Evolutionary conservation across 768 basidiomycete species (phyloP), one percentile per base, ranked within the genome.

Genomic region (Clavulina sp.): DNA sequence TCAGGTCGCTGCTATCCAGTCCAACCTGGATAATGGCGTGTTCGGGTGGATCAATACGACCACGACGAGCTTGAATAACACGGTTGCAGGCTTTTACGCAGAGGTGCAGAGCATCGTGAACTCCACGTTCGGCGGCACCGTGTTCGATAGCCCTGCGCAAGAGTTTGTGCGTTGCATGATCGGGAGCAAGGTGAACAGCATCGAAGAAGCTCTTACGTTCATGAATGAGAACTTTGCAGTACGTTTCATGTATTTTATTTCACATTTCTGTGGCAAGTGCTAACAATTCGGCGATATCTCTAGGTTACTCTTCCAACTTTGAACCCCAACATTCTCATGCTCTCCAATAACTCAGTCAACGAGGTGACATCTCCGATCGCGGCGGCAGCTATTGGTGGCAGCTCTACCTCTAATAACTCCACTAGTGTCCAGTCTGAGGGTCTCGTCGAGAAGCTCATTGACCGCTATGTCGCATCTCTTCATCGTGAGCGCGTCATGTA

Each of bases 31-130:
- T 62, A 68, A 86, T 36, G 84, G 83, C 24, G 66, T 97, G 43
- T 93, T 97, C 56, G 89, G 91, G 6, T 97, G 92, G 92, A 81
- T 97, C 47, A 89, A 96, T 59, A 74, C 70, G 18, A 93, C 93
- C 5, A 93, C 89, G 1, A 78, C 77, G 3, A 78, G 81, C 4
- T 73, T 99, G 50, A 99, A 99, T 64, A 68, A 70, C 58, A 95
- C 93, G 2, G 68, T 99, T 60, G 81, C 76, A 62, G 72, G 70
- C 43, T 93, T 99, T 64, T 97, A 97, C 66, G 70, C 70, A 52
- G 89, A 88, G 48, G 67, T 99, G 30, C 84, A 93, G 64, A 70
- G 73, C 41, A 71, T 76, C 4, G 86, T 97, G n/a, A 67, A 71
- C 51, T 70, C 72, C 1, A 74, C 89, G 5, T 92, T 97, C 64